Evolutionary conservation across 179 eudicot species (phyloP).

Genomic region (Gypsophila paniculata): DNA sequence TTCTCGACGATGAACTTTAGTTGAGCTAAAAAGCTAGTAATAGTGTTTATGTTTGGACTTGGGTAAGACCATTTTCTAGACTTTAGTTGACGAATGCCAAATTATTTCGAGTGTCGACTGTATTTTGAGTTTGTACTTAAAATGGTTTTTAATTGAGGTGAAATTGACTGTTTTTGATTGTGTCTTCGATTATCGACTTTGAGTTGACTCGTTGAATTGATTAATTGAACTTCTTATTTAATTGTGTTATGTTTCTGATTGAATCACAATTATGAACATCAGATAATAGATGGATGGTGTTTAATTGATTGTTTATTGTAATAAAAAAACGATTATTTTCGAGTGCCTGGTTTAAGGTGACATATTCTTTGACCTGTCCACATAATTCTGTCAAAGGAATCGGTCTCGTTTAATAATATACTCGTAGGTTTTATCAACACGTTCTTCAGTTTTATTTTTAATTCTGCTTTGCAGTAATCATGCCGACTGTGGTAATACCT

Average conservation of each 20-base stretch:
- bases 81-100: not conserved
- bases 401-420: not conserved
- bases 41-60: not conserved
- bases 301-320: not conserved
- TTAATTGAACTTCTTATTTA: not conserved
- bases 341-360: not conserved
- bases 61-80: not conserved
- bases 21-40: not conserved
- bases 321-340: not conserved
- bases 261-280: no score
- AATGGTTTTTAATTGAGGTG: not conserved
- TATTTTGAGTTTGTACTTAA: not conserved
- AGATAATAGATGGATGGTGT: no score
- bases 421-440: not conserved
- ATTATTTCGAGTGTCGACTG: not conserved
- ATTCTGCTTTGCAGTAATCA: not conserved
- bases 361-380: slow-evolving; percentile 1
- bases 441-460: not conserved
- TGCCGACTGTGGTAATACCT: not conserved
- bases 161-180: not conserved
- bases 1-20: not conserved
- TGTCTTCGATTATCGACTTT: not conserved
- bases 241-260: not conserved
- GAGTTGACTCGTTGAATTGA: not conserved
- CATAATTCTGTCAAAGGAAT: not conserved